A percentile compares a stretch with the other conserved stretches of the same genome.
Evolutionary conservation across 2,329 filamentous ascomycete species (phyloP).

Genomic region (Intubia oerlemansii): DNA sequence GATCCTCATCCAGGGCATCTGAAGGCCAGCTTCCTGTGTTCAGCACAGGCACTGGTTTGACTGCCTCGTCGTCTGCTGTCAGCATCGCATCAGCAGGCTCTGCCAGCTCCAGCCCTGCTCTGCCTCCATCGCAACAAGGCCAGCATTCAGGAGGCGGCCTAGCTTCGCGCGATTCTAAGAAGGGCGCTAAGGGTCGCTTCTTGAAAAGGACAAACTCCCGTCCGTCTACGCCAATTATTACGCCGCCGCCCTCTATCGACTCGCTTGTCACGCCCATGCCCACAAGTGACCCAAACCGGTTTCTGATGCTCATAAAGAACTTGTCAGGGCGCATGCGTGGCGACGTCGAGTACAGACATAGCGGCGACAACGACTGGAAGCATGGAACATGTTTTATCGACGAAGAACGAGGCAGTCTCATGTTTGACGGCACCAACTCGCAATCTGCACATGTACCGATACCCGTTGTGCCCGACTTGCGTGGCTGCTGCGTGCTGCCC

Average conservation of each 20-base stretch:
- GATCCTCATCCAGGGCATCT: too few species aligned
- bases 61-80: too few species aligned
- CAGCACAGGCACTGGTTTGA: too few species aligned
- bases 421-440: conserved; percentile 57
- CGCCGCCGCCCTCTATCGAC: conserved; percentile 34
- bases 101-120: too few species aligned
- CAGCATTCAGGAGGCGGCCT: too few species aligned
- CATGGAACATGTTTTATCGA: conserved; percentile 59
- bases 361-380: conserved; percentile 40
- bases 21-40: too few species aligned
- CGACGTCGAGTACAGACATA: conserved; percentile 49
- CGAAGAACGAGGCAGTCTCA: conserved; percentile 50
- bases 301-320: conserved; percentile 56
- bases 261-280: conserved; percentile 36
- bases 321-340: conserved; percentile 64
- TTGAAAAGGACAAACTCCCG: too few species aligned
- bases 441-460: too few species aligned
- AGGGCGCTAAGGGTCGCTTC: too few species aligned
- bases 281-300: conserved; percentile 47
- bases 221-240: conserved; percentile 16
- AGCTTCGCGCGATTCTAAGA: too few species aligned
- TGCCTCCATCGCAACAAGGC: too few species aligned
- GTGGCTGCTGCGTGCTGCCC: conserved; percentile 48
- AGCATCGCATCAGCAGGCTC: too few species aligned
- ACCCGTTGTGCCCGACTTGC: conserved; percentile 51